Evolutionary conservation across 306 rosid species (phyloP).

Genomic region (Sechiopsis laciniata): DNA sequence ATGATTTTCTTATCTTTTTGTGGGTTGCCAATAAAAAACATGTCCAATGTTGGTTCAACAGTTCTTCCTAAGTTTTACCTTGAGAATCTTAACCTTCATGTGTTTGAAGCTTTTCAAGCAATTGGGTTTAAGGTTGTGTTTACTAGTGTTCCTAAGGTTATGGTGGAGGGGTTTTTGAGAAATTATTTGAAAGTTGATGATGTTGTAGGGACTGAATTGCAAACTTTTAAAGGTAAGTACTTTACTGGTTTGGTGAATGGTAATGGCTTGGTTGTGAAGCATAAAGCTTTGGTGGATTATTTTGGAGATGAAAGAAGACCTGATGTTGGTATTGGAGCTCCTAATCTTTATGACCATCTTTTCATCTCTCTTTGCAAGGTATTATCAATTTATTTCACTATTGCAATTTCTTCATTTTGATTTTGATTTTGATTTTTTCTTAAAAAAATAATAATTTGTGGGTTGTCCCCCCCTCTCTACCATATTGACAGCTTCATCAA

Average conservation of each 20-base stretch:
- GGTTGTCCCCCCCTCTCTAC: too few relatives aligned
- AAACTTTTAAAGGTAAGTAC: slow-evolving; percentile 37
- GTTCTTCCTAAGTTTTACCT: slow-evolving; percentile 80
- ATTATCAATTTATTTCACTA: neutral
- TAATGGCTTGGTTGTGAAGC: slow-evolving; percentile 58
- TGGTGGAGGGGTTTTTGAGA: slow-evolving; percentile 69
- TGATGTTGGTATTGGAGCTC: slow-evolving; percentile 66
- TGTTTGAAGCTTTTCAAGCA: slow-evolving; percentile 50
- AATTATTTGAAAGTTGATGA: slow-evolving; percentile 54
- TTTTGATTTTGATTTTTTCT: neutral
- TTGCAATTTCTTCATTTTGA: neutral
- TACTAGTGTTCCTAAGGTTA: slow-evolving; percentile 67
- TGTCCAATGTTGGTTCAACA: slow-evolving; percentile 52
- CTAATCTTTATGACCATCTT: slow-evolving; percentile 51
- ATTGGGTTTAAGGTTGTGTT: slow-evolving; percentile 46
- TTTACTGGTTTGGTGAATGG: slow-evolving; percentile 55
- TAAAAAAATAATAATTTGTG: too few relatives aligned
- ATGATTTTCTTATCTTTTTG: slow-evolving; percentile 66
- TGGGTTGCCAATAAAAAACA: slow-evolving; percentile 45
- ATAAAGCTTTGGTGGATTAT: slow-evolving; percentile 51
- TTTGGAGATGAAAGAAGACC: slow-evolving; percentile 63
- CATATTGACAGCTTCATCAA: too few relatives aligned
- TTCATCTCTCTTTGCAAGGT: slow-evolving; percentile 81
- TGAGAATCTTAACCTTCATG: slow-evolving; percentile 58
- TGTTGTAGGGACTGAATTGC: slow-evolving; percentile 71